phyloP scores from a whole-genome alignment of 108 stramenopile genomes.

The Fistulifera pelliculosa region DNA sequence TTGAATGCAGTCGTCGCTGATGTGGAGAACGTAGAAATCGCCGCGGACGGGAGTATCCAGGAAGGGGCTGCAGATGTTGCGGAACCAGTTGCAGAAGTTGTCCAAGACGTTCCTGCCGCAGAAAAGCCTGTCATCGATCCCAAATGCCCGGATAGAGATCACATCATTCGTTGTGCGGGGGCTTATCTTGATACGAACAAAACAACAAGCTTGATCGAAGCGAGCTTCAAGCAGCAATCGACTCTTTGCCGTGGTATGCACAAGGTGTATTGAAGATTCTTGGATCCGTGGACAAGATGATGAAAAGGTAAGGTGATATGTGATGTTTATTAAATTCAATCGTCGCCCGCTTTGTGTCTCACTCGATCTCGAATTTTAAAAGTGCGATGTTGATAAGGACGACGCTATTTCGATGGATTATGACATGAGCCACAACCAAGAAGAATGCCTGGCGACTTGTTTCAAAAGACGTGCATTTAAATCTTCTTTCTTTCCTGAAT shows the following conservation, averaged over 20 bases:
- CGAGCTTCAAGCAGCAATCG: constrained; percentile 66
- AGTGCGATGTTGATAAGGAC: constrained; percentile 53
- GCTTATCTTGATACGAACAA: constrained; percentile 64
- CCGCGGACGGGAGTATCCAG: too few relatives aligned
- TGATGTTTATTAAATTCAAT: constrained; percentile 15
- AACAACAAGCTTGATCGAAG: constrained; percentile 60
- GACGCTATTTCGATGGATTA: constrained; percentile 57
- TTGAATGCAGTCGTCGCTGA: too few relatives aligned
- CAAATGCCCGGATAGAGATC: constrained; percentile 60
- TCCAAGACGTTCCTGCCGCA: not conserved
- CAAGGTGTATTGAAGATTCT: constrained; percentile 39
- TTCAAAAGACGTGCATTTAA: constrained; percentile 83
- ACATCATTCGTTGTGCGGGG: constrained; percentile 70
- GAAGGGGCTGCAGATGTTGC: too few relatives aligned
- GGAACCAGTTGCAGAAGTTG: too few relatives aligned
- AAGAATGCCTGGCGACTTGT: constrained; percentile 73
- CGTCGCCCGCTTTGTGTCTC: constrained; percentile 15
- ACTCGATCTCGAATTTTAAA: not conserved
- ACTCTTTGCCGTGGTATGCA: constrained; percentile 39
- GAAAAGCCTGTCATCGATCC: constrained; percentile 24
- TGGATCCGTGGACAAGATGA: constrained; percentile 47
- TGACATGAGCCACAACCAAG: constrained; percentile 72
- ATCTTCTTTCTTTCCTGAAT: constrained; percentile 73
- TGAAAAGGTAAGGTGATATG: constrained; percentile 27
- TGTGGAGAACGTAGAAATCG: too few relatives aligned